These are phyloP conservation scores for Lachancea dasiensis DNA, from an alignment of 805 yeast species.

Conservation along the genomic window DNA sequence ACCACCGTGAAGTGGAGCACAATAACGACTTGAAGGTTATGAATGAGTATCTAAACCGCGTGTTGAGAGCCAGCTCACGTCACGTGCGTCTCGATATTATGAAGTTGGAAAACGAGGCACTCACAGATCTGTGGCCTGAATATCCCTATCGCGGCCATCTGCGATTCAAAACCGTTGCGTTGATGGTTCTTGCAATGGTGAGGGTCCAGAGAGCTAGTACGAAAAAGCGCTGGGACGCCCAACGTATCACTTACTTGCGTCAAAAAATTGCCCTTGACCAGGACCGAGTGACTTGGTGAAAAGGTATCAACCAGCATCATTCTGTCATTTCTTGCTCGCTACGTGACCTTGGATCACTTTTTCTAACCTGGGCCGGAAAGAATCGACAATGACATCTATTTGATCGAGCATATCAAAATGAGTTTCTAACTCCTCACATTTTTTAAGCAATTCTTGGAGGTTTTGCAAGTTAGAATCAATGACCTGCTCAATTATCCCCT, in stretches of 20 bases:
- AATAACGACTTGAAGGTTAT: constrained; percentile 30
- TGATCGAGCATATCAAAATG: constrained; percentile 51
- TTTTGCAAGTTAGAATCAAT: constrained; percentile 38
- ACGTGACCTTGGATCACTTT: constrained; percentile 27
- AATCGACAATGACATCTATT: constrained; percentile 37
- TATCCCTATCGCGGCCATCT: constrained; percentile 3
- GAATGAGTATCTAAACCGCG: constrained; percentile 30
- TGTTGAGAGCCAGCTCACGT: constrained; percentile 26
- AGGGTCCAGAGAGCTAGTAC: constrained; percentile 24
- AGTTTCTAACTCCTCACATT: constrained; percentile 46
- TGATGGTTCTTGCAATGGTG: constrained; percentile 27
- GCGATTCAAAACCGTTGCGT: constrained; percentile 28
- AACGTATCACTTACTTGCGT: constrained; percentile 22
- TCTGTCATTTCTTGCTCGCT: constrained; percentile 2
- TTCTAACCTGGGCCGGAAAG: constrained; percentile 35
- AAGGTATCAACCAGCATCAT: not conserved
- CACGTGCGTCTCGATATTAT: constrained; percentile 27
- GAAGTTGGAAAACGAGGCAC: constrained; percentile 22
- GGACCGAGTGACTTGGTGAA: constrained; percentile 24
- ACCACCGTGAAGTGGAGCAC: constrained; percentile 27
- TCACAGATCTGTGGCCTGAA: not conserved
- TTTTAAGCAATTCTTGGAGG: constrained; percentile 36
- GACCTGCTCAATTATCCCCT: constrained; percentile 24
- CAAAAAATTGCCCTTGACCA: constrained; percentile 24
- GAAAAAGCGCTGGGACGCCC: constrained; percentile 24